Base-by-base conservation (phyloP, 2,329 filamentous ascomycete species). In the Aspergillus floridensis region DNA sequence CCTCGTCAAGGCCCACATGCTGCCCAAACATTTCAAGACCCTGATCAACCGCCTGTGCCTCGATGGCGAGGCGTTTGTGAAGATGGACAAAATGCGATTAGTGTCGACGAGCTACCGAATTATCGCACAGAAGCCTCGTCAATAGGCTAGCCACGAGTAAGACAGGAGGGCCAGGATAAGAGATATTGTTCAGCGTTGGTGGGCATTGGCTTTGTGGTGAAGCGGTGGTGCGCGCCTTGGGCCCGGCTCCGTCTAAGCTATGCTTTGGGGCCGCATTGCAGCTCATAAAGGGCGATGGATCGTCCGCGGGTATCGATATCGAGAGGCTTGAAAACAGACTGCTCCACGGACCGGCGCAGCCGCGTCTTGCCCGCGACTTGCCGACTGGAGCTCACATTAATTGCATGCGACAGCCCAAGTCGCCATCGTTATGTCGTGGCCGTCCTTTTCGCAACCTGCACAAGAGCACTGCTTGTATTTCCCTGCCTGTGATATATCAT, bases 81-180 rank as follows among this genome's bases (percentile, higher is more conserved):
- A 83, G 72, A 84, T 84, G 81, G 82, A 84, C 63, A 77, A 74
- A 19, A 80, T 81, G 81, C 77, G 81, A 11, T 70, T 84, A 16
- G 78, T 79, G 22, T 80, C 79, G 2, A 84, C 82, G 7, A 83
- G 80, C 54, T 83, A 83, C 58, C 79, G 81, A 50, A 77, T 84
- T 57, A 79, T 84, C 60, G 81, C 81, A 0, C 76, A 79, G 68
- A 84, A 82, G 67, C 79, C 72, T 21, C 50, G 52, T 11, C 61
- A 60, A 57, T 66, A 53, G 58, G 57, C 35, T 35, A 10, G 7
- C 19, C 38, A 10, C 54, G 38, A 44, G 16, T 16, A 44, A 19
- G 38, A 19, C 16, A 22, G 32, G 12, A 55, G 53, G 19, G 38
- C 3, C 49, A 26, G 55, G 54, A 35, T 58, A 55, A 19, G 56